Base-by-base conservation (phyloP, 805 yeast species). In the Kodamaea hsintzibuensis region DNA sequence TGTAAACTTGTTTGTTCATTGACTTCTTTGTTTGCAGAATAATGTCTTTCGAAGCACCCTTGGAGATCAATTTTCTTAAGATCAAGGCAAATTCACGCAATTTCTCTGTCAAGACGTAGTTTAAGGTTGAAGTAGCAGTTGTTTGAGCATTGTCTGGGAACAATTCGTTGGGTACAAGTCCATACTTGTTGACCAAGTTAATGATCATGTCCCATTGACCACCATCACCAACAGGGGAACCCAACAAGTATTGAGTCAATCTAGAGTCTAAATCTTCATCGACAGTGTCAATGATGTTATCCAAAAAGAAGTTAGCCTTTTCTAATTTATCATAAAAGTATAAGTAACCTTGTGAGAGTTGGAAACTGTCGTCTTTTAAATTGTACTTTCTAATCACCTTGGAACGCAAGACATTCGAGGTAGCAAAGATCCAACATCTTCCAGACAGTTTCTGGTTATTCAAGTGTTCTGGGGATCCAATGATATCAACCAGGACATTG, bases 391-490 rank as follows among this genome's bases (percentile, higher is more conserved):
- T 75, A 70, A 85, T 83, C 42, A 88, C 81, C 51, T 78, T 79
- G 50, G 86, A 67, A 62, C 96, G 80, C 63, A 89, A 73, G 53
- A 87, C 79, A 61, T 91, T 90, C 51, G 89, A 82, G 0, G 93
- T 81, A 9, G 96, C 96, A 69, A 90, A 90, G 56, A 90, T 78
- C 96, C 96, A 90, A 71, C 97, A 90, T 62, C 96, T 76, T 30
- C 96, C 97, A 18, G 90, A 82, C 9, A 82, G 68, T 62, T 82
- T 81, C 74, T 90, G 97, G 70, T 86, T 85, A 62, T 75, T 69
- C 53, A 64, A 65, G 54, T 53, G 70, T 2, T 68, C 54, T 3
- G 76, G 75, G 12, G 73, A 65, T 2, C 78, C 78, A 49, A 73
- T 63, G 13, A 66, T 62, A 27, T 68, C 70, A 4, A 75, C 72